Evolutionary conservation across 768 basidiomycete species (phyloP).

Genomic region (Lactarius sanguifluus): DNA sequence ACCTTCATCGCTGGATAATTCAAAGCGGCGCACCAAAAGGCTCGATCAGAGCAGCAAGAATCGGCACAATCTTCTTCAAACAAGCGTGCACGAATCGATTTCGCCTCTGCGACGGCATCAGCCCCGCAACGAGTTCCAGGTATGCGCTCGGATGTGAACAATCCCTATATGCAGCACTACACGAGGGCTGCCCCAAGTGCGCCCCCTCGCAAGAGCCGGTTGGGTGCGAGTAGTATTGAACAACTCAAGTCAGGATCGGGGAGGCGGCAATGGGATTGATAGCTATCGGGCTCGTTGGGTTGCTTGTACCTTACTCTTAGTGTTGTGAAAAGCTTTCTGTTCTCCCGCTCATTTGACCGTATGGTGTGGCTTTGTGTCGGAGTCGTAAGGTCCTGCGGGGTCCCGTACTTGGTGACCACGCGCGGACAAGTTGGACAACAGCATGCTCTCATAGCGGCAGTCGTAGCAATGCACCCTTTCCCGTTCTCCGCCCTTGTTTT

Average conservation of each 20-base stretch:
- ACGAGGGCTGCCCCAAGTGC: conserved; percentile 10
- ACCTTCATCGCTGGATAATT: conserved; percentile 3
- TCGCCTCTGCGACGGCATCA: conserved; percentile 35
- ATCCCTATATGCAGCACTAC: conserved; percentile 26
- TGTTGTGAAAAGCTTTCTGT: background rate
- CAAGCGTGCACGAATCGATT: conserved; percentile 46
- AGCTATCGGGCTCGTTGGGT: background rate
- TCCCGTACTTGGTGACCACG: background rate
- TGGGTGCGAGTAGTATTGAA: conserved; percentile 16
- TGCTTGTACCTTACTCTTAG: background rate
- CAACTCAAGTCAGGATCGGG: conserved; percentile 18
- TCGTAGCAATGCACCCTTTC: conserved; percentile 4
- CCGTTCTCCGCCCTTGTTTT: conserved; percentile 3
- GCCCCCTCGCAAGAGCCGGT: conserved; percentile 23
- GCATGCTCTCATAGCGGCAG: conserved; percentile 10
- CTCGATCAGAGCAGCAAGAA: conserved; percentile 43
- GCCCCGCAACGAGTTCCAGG: conserved; percentile 13
- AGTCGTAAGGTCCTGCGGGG: background rate
- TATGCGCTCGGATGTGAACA: conserved; percentile 9
- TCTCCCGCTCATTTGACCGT: background rate
- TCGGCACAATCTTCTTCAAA: conserved; percentile 34
- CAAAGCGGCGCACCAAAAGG: conserved; percentile 44
- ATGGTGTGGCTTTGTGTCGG: background rate
- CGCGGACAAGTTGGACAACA: background rate
- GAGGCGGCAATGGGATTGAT: conserved; percentile 14